Evolutionary conservation across 192 early-diverging fungal genomes (phyloP).

Genomic region (Entomortierella chlamydospora): DNA sequence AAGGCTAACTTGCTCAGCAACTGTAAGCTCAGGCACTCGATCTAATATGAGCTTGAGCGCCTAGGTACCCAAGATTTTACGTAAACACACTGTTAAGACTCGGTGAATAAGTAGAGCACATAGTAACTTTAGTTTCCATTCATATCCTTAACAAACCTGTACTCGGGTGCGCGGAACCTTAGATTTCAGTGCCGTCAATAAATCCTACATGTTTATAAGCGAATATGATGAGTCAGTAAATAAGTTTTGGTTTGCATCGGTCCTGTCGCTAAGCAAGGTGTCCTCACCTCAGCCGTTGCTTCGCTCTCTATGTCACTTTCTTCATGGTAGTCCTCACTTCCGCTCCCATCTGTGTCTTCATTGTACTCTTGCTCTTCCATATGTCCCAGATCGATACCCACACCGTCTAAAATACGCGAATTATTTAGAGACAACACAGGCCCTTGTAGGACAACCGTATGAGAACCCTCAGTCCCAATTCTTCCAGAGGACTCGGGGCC

Average conservation of each 20-base stretch:
- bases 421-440: slow-evolving; percentile 15
- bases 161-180: slow-evolving; percentile 5
- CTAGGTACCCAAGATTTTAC: too few species aligned
- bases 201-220: not conserved
- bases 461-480: slow-evolving; percentile 3
- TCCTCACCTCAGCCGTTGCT: slow-evolving; percentile 2
- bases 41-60: slow-evolving; percentile 41
- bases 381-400: not conserved
- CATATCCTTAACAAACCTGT: slow-evolving; percentile 3
- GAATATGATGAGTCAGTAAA: not conserved
- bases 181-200: slow-evolving; percentile 8
- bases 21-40: slow-evolving; percentile 26
- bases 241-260: too few species aligned
- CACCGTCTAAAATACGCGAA: not conserved
- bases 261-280: too few species aligned
- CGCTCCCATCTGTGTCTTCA: not conserved
- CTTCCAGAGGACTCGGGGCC: not conserved
- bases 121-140: too few species aligned
- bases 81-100: too few species aligned
- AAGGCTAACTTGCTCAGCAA: not conserved
- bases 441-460: slow-evolving; percentile 1
- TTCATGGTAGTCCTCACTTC: slow-evolving; percentile 5
- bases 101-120: too few species aligned
- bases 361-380: not conserved
- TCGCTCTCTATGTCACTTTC: slow-evolving; percentile 23